Base-by-base conservation (phyloP, 371 early-diverging fungal genomes). In the Lichtheimia ramosa region DNA sequence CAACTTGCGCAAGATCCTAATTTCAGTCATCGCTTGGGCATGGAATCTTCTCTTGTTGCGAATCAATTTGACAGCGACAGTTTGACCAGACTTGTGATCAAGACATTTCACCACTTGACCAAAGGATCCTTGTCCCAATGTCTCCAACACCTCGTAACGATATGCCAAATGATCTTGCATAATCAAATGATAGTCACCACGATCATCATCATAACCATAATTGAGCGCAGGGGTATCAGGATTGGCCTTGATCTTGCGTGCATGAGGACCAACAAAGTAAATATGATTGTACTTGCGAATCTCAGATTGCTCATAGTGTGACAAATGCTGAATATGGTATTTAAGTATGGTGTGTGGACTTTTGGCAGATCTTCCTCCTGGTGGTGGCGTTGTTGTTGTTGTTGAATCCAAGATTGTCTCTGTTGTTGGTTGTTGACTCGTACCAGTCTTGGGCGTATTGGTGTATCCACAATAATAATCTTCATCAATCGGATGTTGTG, bases 61-160 rank as follows among this genome's bases (percentile, higher is more conserved):
- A 51, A 99, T 97, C 28, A 99, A 85, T 74, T 99, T 98, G 60
- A 99, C 83, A 5, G 99, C 99, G 6, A 95, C 92, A 40, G 87
- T 81, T 25, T 79, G 79, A 23, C 94, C 93, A 1, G 90, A 87
- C 65, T 91, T 91, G 80, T 96, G 96, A 72, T 97, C 96, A 34
- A 84, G 85, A 56, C 95, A 96, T 62, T 93, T 92, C 50, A 95
- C 85, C 0, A 99, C 99, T 68, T 98, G 97, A 10, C 99, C 99
- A 81, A 98, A 99, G 3, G 96, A 95, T 1, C 99, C 99, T 71
- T 93, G 92, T 41, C 99, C 99, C 3, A 99, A 74, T 40, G 90
- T 74, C 14, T 89, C 90, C 41, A 95, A 43, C 21, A 98, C 82
- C 67, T 96, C 96, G 70, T 96, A 98, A 1, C 98, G 87, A 68